Evolutionary conservation across 345 rosid genomes (phyloP), one percentile per base, ranked within the genome.

Genomic region (Luvunga scandens): DNA sequence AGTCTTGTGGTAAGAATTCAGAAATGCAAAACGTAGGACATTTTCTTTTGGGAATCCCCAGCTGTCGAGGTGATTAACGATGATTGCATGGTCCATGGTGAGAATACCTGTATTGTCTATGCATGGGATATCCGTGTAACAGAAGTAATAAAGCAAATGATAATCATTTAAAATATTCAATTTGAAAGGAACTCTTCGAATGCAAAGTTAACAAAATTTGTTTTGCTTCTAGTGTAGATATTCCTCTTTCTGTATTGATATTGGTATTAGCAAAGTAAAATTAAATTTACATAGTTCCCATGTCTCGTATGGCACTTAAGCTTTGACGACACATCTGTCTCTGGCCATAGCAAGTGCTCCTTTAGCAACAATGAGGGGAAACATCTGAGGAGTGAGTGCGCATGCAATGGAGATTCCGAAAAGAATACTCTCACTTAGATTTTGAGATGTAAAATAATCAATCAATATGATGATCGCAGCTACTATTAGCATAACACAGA

Each of bases 51-150:
- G 81, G 61, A 60, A 66, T 62, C 91, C 92, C 89, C 88, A 78
- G 79, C 88, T 66, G 66, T 91, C 90, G 2, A 88, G 88, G 84
- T 91, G 88, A 84, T 79, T 83, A 39, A 87, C 85, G 85, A 88
- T 77, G 62, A 91, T 83, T 64, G 90, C 89, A 28, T 66, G 88
- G 86, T 91, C 79, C 95, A 89, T 90, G 81, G 95, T 91, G 12
- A 91, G 91, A 9, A 93, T 91, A 48, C 95, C 93, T 8, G 95
- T 91, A 76, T 91, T 91, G 83, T 91, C 95, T n/a, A 91, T 88
- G 81, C 95, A 91, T 50, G 90, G 81, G 66, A 86, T 87, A 63
- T 91, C 91, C 95, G 93, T 91, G 78, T 34, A 64, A 42, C 24
- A 34, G 70, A 69, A 72, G 48, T 31, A 19, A 12, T 8, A 55